phyloP scores from a whole-genome alignment of 805 yeast species.

The Teunomyces cretensis region DNA sequence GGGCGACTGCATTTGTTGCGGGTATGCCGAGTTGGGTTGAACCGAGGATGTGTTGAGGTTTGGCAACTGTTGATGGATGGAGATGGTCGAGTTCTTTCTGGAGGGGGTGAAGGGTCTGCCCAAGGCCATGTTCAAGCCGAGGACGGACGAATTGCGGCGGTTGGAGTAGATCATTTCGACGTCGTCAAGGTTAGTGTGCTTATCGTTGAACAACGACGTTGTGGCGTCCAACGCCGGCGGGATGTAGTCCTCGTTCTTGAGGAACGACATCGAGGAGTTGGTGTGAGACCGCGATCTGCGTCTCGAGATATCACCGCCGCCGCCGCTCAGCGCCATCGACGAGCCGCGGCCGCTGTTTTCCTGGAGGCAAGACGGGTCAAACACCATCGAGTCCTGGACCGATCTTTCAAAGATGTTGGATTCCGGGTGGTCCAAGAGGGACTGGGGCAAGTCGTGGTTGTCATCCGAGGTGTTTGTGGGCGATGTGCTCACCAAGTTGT shows the following conservation, averaged over 20 bases:
- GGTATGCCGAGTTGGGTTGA: slow-evolving; percentile 6
- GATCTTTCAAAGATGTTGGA: slow-evolving; percentile 41
- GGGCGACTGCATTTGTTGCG: slow-evolving; percentile 24
- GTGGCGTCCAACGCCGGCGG: slow-evolving; percentile 82
- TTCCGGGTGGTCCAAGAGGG: slow-evolving; percentile 19
- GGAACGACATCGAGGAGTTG: slow-evolving; percentile 24
- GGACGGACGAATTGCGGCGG: slow-evolving; percentile 56
- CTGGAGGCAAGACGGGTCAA: slow-evolving; percentile 9
- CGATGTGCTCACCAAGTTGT: slow-evolving; percentile 8
- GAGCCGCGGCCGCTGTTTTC: neutral
- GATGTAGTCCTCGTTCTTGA: slow-evolving; percentile 61
- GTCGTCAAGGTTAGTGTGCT: slow-evolving; percentile 60
- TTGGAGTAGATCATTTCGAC: slow-evolving; percentile 67
- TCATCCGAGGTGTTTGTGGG: slow-evolving; percentile 15
- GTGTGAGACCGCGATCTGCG: slow-evolving; percentile 19
- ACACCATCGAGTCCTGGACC: slow-evolving; percentile 32
- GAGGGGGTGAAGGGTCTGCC: slow-evolving; percentile 42
- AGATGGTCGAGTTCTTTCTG: slow-evolving; percentile 36
- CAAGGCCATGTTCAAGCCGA: slow-evolving; percentile 49
- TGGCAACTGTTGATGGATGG: slow-evolving; percentile 16
- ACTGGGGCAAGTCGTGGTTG: slow-evolving; percentile 11
- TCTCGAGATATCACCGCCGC: neutral
- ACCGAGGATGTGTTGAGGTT: slow-evolving; percentile 9
- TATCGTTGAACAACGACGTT: slow-evolving; percentile 61
- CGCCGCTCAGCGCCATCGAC: neutral